Evolutionary conservation across 176 grass and related monocot species (phyloP).

Genomic region (Cenchrus purpureus): DNA sequence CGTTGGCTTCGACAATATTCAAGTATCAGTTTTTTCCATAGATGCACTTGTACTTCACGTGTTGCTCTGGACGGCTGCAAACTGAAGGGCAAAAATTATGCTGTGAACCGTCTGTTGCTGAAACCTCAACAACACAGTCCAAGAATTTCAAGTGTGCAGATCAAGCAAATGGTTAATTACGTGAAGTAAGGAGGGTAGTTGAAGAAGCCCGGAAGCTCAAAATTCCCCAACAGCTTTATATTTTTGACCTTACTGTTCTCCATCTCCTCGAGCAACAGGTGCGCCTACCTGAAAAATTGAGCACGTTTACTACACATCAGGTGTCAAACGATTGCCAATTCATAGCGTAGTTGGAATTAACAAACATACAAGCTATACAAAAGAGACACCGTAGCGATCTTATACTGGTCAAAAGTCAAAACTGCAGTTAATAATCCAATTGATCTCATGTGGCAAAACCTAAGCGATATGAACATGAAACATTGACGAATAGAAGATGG

Average conservation of each 20-base stretch:
- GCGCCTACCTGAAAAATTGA: not conserved
- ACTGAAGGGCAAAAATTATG: constrained; percentile 37
- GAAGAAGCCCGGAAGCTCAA: not conserved
- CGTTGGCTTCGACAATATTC: constrained; percentile 52
- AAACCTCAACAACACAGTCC: not conserved
- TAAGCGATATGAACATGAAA: not conserved
- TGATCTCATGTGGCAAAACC: not conserved
- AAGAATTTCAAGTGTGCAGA: not conserved
- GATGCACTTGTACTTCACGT: constrained; percentile 59
- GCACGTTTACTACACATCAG: not conserved
- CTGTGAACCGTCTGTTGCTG: not conserved
- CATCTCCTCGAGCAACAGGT: not conserved
- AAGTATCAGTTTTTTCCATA: constrained; percentile 69
- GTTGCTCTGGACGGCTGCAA: constrained; percentile 61
- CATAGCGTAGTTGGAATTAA: not conserved
- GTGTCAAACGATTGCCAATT: not conserved
- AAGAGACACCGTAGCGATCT: not conserved
- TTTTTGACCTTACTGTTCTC: not conserved
- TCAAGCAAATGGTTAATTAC: not conserved
- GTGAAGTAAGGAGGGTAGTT: constrained; percentile 9
- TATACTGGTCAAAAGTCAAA: not conserved
- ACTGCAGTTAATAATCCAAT: not conserved
- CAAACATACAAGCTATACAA: not conserved
- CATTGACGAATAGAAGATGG: not conserved
- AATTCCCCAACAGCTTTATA: not conserved